phyloP scores from a whole-genome alignment of 441 rosid species.

The Populus hybrid region DNA sequence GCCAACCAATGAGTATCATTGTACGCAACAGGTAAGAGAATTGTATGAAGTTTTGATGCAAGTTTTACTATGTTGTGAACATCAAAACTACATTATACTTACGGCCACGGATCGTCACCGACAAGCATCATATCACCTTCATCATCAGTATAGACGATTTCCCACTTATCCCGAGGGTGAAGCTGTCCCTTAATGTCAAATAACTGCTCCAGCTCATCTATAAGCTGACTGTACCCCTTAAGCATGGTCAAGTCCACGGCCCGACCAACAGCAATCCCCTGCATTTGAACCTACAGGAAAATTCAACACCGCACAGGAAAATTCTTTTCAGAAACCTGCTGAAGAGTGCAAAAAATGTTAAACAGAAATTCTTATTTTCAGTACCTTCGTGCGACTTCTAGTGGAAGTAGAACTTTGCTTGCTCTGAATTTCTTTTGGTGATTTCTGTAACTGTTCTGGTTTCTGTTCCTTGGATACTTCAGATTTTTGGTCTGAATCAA shows the following conservation, averaged over 20 bases:
- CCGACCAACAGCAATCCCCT: slow-evolving; percentile 89
- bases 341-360: background rate
- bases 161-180: slow-evolving; percentile 59
- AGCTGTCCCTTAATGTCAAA: slow-evolving; percentile 82
- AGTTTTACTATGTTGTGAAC: background rate
- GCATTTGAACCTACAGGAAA: slow-evolving; percentile 76
- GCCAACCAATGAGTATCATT: background rate
- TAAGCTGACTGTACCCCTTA: slow-evolving; percentile 68
- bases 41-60: slow-evolving; percentile 1
- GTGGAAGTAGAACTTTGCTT: slow-evolving; percentile 49
- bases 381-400: slow-evolving; percentile 82
- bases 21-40: background rate
- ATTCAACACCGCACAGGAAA: slow-evolving; percentile 6
- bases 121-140: slow-evolving; percentile 95
- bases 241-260: slow-evolving; percentile 70
- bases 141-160: slow-evolving; percentile 71
- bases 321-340: background rate
- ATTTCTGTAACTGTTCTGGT: slow-evolving; percentile 38
- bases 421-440: slow-evolving; percentile 62
- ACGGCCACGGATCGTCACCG: slow-evolving; percentile 95
- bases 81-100: slow-evolving; percentile 28
- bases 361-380: slow-evolving; percentile 14
- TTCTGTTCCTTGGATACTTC: slow-evolving; percentile 52
- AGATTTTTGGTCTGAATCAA: slow-evolving; percentile 51
- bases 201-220: slow-evolving; percentile 74